Base-by-base conservation (phyloP, 2,329 filamentous ascomycete species). In the Alternaria sp. region DNA sequence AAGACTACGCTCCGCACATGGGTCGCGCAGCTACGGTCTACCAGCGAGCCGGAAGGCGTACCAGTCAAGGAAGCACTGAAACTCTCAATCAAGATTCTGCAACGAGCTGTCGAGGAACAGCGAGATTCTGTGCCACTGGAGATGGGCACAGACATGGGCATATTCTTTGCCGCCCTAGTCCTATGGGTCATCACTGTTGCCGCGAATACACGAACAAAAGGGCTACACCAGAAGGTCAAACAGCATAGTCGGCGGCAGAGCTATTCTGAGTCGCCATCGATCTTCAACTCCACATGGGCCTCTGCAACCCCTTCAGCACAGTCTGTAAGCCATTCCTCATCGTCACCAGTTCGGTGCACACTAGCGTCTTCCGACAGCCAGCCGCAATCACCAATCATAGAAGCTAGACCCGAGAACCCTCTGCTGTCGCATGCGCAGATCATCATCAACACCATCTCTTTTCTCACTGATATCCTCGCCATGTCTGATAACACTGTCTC, bases 1-100 rank as follows among this genome's bases (percentile, higher is more conserved):
- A 78, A 77, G 55, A 57, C 65, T 3, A 72, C 69, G 2, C 65
- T 80, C 7, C 66, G 68, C 10, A 61, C 68, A 2, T 82, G 80
- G 80, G 63, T 76, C n/a, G 54, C 51, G 11, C 67, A 66, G 14
- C 58, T 77, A 3, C 76, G 71, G 73, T 57, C 62, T 17, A 24
- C 49, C 5, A 26, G 40, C 3, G 61, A 66, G 3, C 28, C 52
- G 2, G 61, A 66, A 26, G n/a, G 45, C 14, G 56, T 53, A 5
- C 54, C 66, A 11, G 60, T 65, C 13, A 68, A 60, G 31, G 69
- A 73, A 28, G 74, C 75, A 17, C 50, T 78, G 17, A 64, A 62
- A 11, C 34, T 66, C 0, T 67, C 74, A 3, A 64, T 77, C 31
- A 57, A 71, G 8, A 66, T 74, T 7, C 56, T 73, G 1, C 67